These are phyloP conservation scores for Exobasidium rhododendri DNA, from an alignment of 1,284 basidiomycete species.

Conservation along the genomic window DNA sequence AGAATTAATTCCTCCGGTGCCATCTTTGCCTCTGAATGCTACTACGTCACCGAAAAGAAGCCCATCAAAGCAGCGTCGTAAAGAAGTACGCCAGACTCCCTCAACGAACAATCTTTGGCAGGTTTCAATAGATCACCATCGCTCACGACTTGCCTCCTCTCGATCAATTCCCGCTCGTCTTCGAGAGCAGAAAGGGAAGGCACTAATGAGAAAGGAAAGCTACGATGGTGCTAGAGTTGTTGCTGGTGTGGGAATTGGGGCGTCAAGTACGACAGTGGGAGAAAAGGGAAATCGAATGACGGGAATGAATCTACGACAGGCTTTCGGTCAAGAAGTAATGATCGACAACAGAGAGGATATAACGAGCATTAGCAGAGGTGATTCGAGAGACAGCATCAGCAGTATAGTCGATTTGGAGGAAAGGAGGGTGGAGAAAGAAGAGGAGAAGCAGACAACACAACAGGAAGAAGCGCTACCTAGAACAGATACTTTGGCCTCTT, in stretches of 20 bases:
- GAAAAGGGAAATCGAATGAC: neutral
- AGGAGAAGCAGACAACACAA: neutral
- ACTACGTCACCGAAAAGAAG: neutral
- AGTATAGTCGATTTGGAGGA: neutral
- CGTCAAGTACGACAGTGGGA: neutral
- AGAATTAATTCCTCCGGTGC: neutral
- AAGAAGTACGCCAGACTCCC: neutral
- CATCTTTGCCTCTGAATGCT: neutral
- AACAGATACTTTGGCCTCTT: neutral
- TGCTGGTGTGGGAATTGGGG: constrained; percentile 3
- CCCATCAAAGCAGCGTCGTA: neutral
- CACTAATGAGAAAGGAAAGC: neutral
- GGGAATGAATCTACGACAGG: neutral
- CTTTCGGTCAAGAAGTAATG: constrained; percentile 2
- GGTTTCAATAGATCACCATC: neutral
- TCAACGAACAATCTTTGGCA: constrained; percentile 10
- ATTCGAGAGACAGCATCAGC: neutral
- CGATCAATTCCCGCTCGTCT: neutral
- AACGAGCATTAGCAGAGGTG: neutral
- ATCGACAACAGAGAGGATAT: neutral
- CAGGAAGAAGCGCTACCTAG: no score
- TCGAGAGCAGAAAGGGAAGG: neutral
- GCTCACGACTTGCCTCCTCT: neutral
- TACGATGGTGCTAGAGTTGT: constrained; percentile 13
- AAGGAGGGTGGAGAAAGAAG: neutral